Evolutionary conservation across 2,329 filamentous ascomycete species (phyloP), one percentile per base, ranked within the genome.

Genomic region (Verticillium isaacii): DNA sequence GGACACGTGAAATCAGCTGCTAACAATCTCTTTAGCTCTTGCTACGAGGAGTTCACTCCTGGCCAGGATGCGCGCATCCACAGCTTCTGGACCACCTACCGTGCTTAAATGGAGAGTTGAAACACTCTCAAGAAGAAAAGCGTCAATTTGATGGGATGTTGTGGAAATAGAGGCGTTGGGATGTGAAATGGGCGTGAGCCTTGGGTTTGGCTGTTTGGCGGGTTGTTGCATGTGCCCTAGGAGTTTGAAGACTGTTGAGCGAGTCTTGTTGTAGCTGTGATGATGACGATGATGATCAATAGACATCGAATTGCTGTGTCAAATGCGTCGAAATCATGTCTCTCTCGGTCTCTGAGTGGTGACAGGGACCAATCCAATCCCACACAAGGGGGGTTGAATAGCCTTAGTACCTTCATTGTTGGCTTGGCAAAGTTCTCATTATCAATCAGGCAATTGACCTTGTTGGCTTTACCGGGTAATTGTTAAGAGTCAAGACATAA

Each of bases 21-120:
- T 32, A 56, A 56, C 25, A n/a, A 32, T 17, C 11, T 2, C 6
- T 32, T 32, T 45, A 77, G 75, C 65, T 59, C 68, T 63, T 82
- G 80, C 72, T 80, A 79, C 69, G 69, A 72, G 50, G 74, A 79
- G 69, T 82, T 82, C 70, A 79, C 77, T 6, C 37, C 72, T 11
- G 77, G 75, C 6, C 79, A 82, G 73, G 58, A 41, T n/a, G 50
- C 39, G 15, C 39, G 58, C 61, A 75, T 77, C 58, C 63, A 68
- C 58, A 71, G 66, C 63, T 70, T 64, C 66, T 73, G 64, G 64
- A 64, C 65, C 61, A 64, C 60, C 55, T 73, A 73, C 66, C 71
- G 72, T 50, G 65, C 67, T 56, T 45, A 56, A 17, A 34, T 17
- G 25, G 29, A 32, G 54, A 56, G 25, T 34, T 56, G 54, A 34